A percentile compares a stretch with the other conserved stretches of the same genome.
phyloP scores from a whole-genome alignment of 1,284 basidiomycete genomes.

The Termitomyces sp. region DNA sequence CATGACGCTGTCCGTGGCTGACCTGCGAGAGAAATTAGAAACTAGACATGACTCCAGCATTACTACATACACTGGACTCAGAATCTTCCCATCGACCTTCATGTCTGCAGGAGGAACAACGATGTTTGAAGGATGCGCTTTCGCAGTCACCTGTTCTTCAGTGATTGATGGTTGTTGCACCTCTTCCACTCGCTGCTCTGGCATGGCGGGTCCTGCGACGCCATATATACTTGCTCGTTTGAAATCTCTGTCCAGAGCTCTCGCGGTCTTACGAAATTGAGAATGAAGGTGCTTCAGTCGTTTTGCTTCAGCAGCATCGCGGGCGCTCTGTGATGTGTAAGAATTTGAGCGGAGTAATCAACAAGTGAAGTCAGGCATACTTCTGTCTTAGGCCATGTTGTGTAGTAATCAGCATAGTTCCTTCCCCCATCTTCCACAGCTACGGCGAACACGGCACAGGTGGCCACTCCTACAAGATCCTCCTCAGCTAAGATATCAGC shows the following conservation, averaged over 20 bases:
- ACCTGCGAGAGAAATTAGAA: conserved; percentile 21
- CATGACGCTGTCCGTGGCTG: conserved; percentile 38
- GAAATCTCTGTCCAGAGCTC: conserved; percentile 37
- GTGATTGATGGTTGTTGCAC: background rate
- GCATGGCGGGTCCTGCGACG: conserved; percentile 1
- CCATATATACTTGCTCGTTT: conserved; percentile 23
- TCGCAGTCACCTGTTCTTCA: background rate
- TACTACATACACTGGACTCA: conserved; percentile 8
- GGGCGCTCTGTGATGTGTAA: conserved; percentile 9
- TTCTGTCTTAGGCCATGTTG: conserved; percentile 39
- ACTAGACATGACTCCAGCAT: background rate
- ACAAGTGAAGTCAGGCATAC: conserved; percentile 21
- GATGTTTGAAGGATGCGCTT: conserved; percentile 14
- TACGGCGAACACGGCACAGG: conserved; percentile 41
- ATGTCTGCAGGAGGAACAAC: conserved; percentile 11
- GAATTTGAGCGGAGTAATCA: background rate
- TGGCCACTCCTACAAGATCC: background rate
- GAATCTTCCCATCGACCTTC: conserved; percentile 7
- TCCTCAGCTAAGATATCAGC: conserved; percentile 10
- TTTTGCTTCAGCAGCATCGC: conserved; percentile 16
- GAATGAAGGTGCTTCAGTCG: conserved; percentile 31
- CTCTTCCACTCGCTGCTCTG: background rate
- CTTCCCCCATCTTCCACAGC: conserved; percentile 33
- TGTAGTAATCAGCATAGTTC: conserved; percentile 42
- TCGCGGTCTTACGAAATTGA: conserved; percentile 37